phyloP scores from a whole-genome alignment of 257 asterid species.

The Solanum sejunctum region DNA sequence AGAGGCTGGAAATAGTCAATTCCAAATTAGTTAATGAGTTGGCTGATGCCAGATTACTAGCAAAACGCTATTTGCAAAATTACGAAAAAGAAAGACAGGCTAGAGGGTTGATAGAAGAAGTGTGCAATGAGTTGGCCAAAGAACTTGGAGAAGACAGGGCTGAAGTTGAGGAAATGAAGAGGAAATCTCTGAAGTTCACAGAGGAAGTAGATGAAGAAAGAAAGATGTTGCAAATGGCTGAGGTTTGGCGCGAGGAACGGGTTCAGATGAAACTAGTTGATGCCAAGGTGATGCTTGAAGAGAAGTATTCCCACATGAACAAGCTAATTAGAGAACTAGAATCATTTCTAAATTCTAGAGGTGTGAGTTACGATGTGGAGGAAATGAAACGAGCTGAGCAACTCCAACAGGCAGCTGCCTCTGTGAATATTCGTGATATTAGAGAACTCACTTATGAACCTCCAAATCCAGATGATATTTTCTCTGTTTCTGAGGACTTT shows the following conservation, averaged over 20 bases:
- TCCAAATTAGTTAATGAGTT: constrained; percentile 47
- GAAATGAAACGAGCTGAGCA: constrained; percentile 41
- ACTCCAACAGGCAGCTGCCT: constrained; percentile 30
- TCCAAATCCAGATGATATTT: constrained; percentile 39
- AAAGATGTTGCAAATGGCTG: constrained; percentile 68
- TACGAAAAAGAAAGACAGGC: constrained; percentile 56
- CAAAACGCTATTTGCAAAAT: constrained; percentile 40
- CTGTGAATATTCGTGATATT: constrained; percentile 40
- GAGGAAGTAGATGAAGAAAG: constrained; percentile 74
- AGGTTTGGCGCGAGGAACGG: constrained; percentile 77
- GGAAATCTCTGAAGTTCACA: constrained; percentile 34
- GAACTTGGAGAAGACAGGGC: constrained; percentile 60
- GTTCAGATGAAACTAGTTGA: constrained; percentile 66
- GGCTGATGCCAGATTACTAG: constrained; percentile 38
- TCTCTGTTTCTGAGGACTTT: constrained; percentile 33
- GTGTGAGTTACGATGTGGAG: constrained; percentile 15
- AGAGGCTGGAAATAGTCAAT: constrained; percentile 39
- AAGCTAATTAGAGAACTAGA: constrained; percentile 35
- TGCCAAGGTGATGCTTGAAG: constrained; percentile 65
- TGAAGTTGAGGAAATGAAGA: constrained; percentile 44
- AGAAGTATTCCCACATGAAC: constrained; percentile 43
- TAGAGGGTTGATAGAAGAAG: constrained; percentile 55
- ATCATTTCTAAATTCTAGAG: constrained; percentile 22
- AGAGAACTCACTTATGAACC: constrained; percentile 49
- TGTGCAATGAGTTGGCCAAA: constrained; percentile 62